These are phyloP conservation scores for Ogataea saltuana DNA, from an alignment of 805 yeast genomes.

Conservation along the genomic window DNA sequence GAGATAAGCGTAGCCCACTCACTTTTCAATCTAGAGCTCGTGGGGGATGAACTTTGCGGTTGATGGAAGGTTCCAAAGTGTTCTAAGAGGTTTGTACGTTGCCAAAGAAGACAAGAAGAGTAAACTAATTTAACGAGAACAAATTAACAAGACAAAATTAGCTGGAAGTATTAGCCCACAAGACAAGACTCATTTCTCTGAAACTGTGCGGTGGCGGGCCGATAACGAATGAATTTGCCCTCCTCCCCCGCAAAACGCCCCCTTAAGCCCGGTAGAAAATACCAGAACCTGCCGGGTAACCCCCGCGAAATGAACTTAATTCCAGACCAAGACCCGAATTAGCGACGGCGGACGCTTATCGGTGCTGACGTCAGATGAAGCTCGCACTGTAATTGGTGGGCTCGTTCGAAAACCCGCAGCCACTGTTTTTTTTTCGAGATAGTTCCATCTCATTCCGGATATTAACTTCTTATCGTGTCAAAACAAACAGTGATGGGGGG, in stretches of 20 bases:
- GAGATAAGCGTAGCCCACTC: conserved; percentile 1
- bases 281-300: conserved; percentile 1
- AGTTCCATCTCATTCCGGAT: conserved; percentile 3
- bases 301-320: background rate
- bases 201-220: conserved; percentile 2
- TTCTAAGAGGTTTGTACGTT: background rate
- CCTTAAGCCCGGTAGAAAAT: conserved; percentile 4
- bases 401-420: background rate
- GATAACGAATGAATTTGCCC: conserved; percentile 6
- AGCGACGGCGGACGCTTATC: conserved; percentile 5
- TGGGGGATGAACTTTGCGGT: background rate
- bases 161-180: conserved; percentile 2
- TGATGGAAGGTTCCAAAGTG: conserved; percentile 7
- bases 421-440: conserved; percentile 5
- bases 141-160: background rate
- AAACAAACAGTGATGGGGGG: background rate
- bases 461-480: conserved; percentile 6
- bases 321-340: too few species aligned
- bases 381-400: background rate
- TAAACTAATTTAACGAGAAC: background rate
- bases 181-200: conserved; percentile 2
- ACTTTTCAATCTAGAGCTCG: background rate
- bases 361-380: conserved; percentile 3
- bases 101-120: background rate
- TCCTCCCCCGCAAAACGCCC: conserved; percentile 8